A percentile compares a stretch with the other conserved stretches of the same genome.
Evolutionary conservation across 2,329 filamentous ascomycete species (phyloP).

Genomic region (Rhinocladiella mackenziei): DNA sequence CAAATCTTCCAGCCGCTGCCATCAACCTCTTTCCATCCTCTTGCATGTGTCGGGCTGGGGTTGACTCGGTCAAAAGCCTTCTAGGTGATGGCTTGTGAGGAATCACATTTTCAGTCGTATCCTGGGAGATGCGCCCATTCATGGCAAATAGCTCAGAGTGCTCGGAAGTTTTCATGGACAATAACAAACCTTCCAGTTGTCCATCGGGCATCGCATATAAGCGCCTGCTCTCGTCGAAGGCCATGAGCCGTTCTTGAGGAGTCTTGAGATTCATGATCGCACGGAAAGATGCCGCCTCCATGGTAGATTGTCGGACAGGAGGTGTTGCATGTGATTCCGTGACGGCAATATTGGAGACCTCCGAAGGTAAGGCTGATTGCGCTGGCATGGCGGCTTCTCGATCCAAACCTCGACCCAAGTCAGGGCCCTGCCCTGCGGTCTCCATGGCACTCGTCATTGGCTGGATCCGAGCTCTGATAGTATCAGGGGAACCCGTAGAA

Average conservation of each 20-base stretch:
- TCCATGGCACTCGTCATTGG: background rate
- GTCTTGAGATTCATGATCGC: slow-evolving; percentile 71
- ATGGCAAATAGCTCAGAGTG: slow-evolving; percentile 45
- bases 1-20: slow-evolving; percentile 70
- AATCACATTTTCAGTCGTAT: slow-evolving; percentile 5
- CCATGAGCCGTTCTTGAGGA: slow-evolving; percentile 64
- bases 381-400: slow-evolving; percentile 2
- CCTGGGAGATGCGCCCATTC: slow-evolving; percentile 31
- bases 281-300: slow-evolving; percentile 54
- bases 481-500: slow-evolving; percentile 15
- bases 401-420: background rate
- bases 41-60: slow-evolving; percentile 57
- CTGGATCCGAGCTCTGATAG: slow-evolving; percentile 9
- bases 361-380: background rate
- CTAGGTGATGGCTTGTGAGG: slow-evolving; percentile 16
- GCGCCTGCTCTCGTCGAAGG: slow-evolving; percentile 67
- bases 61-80: slow-evolving; percentile 23
- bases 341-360: too few species aligned
- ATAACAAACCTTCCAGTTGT: slow-evolving; percentile 63
- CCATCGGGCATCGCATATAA: slow-evolving; percentile 70
- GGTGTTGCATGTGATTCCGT: too few species aligned
- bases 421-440: background rate
- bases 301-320: too few species aligned
- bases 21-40: slow-evolving; percentile 85
- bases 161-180: slow-evolving; percentile 46